Percentiles rank a stretch among this genome's conserved stretches.
Conservation (phyloP, 176 grass and related monocot genomes). For the Oryza punctata region DNA sequence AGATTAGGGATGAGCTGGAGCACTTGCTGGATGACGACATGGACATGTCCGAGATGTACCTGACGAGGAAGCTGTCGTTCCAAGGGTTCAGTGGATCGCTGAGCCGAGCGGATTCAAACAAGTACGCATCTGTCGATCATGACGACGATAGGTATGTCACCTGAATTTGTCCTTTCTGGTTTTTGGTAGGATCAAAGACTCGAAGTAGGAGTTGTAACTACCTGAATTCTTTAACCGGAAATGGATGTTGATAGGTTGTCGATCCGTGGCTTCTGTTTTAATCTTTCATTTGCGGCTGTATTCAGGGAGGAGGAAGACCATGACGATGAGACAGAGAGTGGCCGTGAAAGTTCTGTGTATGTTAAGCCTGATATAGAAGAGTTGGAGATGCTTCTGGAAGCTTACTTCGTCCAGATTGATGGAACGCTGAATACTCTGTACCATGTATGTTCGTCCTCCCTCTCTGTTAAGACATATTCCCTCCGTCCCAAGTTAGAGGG, state of each 20-base stretch:
- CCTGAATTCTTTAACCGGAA: background rate
- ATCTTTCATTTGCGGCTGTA: background rate
- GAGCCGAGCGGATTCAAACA: conserved; percentile 37
- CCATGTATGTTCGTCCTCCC: conserved; percentile 37
- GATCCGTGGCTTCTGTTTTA: background rate
- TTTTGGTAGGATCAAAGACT: conserved; percentile 15
- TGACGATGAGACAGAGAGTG: conserved; percentile 19
- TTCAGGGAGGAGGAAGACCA: conserved; percentile 42
- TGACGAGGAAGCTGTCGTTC: conserved; percentile 54
- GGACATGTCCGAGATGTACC: conserved; percentile 65
- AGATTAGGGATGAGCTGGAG: conserved; percentile 77
- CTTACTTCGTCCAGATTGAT: conserved; percentile 69
- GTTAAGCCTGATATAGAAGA: conserved; percentile 62
- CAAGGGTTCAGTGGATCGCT: conserved; percentile 37
- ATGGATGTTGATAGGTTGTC: background rate
- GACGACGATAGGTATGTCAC: conserved; percentile 34
- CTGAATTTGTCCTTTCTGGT: background rate
- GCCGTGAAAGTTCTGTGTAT: conserved; percentile 29
- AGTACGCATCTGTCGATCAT: conserved; percentile 6
- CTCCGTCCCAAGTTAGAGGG: too few species aligned
- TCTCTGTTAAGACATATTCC: background rate
- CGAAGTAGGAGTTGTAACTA: background rate
- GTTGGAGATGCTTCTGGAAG: conserved; percentile 66
- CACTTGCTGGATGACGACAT: conserved; percentile 66
- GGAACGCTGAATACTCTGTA: conserved; percentile 60